Evolutionary conservation across 345 rosid genomes (phyloP).

Genomic region (Aquilaria yunnanensis): DNA sequence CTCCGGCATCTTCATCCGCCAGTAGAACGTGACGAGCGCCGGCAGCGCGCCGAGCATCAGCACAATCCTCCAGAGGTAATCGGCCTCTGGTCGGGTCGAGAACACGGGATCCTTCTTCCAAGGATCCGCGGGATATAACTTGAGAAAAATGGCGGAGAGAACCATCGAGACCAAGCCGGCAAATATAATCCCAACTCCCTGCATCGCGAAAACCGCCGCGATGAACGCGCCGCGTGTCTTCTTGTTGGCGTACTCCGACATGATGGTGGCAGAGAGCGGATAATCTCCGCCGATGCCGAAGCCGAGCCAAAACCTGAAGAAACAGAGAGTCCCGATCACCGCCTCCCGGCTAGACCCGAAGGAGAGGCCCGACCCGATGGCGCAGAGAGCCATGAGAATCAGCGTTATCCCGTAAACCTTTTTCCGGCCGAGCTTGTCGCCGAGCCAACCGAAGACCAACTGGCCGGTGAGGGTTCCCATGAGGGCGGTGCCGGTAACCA

Average conservation of each 20-base stretch:
- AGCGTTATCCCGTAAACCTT: conserved; percentile 54
- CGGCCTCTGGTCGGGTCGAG: conserved; percentile 43
- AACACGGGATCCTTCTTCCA: conserved; percentile 10
- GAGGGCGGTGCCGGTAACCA: conserved; percentile 49
- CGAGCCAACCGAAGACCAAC: conserved; percentile 57
- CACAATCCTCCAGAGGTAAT: conserved; percentile 46
- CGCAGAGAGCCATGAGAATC: conserved; percentile 48
- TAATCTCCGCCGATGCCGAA: conserved; percentile 85
- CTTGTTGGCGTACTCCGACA: conserved; percentile 62
- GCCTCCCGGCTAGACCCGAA: conserved; percentile 32
- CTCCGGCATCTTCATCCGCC: conserved; percentile 65
- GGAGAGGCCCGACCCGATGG: conserved; percentile 53
- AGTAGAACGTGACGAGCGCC: conserved; percentile 40
- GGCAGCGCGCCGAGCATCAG: conserved; percentile 54
- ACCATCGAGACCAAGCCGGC: conserved; percentile 42
- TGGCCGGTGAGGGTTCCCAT: conserved; percentile 54
- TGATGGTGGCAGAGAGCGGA: conserved; percentile 73
- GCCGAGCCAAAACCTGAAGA: conserved; percentile 72
- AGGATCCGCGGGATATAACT: not conserved
- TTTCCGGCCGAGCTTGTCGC: conserved; percentile 66
- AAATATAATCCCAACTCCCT: conserved; percentile 50
- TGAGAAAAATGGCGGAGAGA: conserved; percentile 29
- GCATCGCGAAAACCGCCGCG: conserved; percentile 63
- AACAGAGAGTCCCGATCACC: conserved; percentile 52
- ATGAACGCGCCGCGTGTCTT: conserved; percentile 52